Evolutionary conservation across 176 grass and related monocot species (phyloP).

Genomic region (Otatea glauca): DNA sequence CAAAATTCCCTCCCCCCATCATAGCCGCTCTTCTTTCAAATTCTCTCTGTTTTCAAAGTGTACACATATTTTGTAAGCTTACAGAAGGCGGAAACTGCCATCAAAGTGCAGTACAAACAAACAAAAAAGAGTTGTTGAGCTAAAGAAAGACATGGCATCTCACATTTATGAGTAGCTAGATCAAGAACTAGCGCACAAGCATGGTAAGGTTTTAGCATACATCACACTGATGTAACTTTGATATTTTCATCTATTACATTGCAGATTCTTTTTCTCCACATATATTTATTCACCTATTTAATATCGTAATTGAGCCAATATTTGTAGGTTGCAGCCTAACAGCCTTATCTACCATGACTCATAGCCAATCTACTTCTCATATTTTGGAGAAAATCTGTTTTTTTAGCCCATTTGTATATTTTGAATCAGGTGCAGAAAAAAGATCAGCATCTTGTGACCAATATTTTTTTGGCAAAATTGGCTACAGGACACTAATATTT

Average conservation of each 20-base stretch:
- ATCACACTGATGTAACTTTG: neutral
- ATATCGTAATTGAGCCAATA: neutral
- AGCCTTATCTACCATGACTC: neutral
- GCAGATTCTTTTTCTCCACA: neutral
- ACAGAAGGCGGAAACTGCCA: neutral
- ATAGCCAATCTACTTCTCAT: neutral
- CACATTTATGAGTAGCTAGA: neutral
- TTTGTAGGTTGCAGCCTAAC: neutral
- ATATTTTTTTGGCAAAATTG: neutral
- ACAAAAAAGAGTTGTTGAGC: slow-evolving; percentile 5
- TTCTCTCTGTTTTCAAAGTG: slow-evolving; percentile 66
- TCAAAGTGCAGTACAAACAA: neutral
- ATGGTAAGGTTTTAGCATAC: slow-evolving; percentile 17
- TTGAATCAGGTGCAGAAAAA: neutral
- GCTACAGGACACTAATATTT: too few relatives aligned
- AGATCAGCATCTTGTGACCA: neutral
- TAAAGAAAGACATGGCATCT: neutral
- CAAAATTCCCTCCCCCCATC: slow-evolving; percentile 95
- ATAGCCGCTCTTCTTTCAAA: slow-evolving; percentile 87
- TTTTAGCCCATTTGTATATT: neutral
- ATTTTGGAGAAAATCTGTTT: neutral
- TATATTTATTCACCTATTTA: neutral
- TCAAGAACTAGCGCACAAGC: neutral
- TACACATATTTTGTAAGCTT: slow-evolving; percentile 29
- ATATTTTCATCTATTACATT: neutral